Evolutionary conservation across 768 basidiomycete genomes (phyloP), one percentile per base, ranked within the genome.

Genomic region (Holtermannia corniformis): DNA sequence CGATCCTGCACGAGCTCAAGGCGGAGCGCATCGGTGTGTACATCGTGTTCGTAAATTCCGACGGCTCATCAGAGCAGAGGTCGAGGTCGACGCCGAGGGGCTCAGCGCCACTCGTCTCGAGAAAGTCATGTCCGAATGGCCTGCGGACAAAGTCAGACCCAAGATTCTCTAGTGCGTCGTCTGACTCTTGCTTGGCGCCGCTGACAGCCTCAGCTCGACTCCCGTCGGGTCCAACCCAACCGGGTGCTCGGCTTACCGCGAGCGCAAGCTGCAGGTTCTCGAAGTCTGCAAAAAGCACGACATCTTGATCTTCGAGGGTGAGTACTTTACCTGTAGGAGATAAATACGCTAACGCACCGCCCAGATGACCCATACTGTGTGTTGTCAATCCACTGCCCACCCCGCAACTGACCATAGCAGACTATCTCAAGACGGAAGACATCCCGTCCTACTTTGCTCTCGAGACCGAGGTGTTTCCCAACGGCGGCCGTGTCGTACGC

Each of bases 251-350:
- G 80, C 84, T 4, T 78, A 85, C 2, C 71, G 80, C 40, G 79
- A 82, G 51, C 79, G 90, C 76, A 80, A 70, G 81, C 83, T 69
- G 11, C 71, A 64, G 67, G 80, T 88, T 5, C 78, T 93, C 22
- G 74, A 77, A 55, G 76, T 93, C 14, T 82, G 85, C 13, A 77
- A 78, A 52, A 78, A 85, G 62, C 78, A 88, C 67, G 78, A 85
- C 63, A 80, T 93, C 59, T 69, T 93, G 50, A 85, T 95, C 63
- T 74, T 93, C 45, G 90, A 93, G 79, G 88, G 88, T 82, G 47
- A 19, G 75, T 60, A 10, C n/a, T 20, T 48, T 19, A 20, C 22
- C 51, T 49, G 43, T n/a, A n/a, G n/a, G n/a, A n/a, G n/a, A n/a
- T n/a, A n/a, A n/a, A n/a, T n/a, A n/a, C n/a, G n/a, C n/a, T n/a